Base-by-base conservation (phyloP, 2,329 filamentous ascomycete species). In the Calonectria fujianensis region DNA sequence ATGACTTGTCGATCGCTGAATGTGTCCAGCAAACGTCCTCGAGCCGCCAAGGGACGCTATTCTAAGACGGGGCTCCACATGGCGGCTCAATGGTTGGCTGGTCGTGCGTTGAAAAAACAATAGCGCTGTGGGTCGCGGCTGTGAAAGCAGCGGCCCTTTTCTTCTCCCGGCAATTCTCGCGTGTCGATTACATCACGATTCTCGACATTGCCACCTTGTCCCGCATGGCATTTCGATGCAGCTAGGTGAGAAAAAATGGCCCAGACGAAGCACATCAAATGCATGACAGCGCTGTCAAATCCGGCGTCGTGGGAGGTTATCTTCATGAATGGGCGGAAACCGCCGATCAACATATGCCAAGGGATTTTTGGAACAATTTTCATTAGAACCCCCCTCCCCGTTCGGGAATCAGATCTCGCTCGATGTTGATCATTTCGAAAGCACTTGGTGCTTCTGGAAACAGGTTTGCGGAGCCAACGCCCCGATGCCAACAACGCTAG, bases 111-210 rank as follows among this genome's bases (percentile, higher is more conserved):
- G 35, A 20, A 63, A 39, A 63, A 41, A 6, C 57, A 61, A 31
- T 41, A 63, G 57, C 35, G 37, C 57, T 29, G 57, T 63, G 57
- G 57, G 57, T 18, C 57, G 37, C 57, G 24, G 57, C 57, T 41
- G 24, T 29, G 3, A 14, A 59, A 31, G 57, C 57, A 63, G 57
- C n/a, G 57, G 35, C 37, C 24, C 29, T 24, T 35, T 61, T 63
- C 39, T 41, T 41, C n/a, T 63, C 35, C 57, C 35, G 57, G 24
- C 57, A 63, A 63, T 24, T 63, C 24, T 63, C 57, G 57, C 35
- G 37, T 63, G 57, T 41, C 37, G 10, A 63, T 63, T 63, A 63
- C 57, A 63, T 63, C 57, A 63, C 39, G 57, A 41, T 63, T 63
- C 24, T 45, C 32, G n/a, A 41, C 8, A 63, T 27, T 63, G 37